These are phyloP conservation scores for Nevesoporus exiguus DNA, from an alignment of 768 basidiomycete species.

Conservation along the genomic window DNA sequence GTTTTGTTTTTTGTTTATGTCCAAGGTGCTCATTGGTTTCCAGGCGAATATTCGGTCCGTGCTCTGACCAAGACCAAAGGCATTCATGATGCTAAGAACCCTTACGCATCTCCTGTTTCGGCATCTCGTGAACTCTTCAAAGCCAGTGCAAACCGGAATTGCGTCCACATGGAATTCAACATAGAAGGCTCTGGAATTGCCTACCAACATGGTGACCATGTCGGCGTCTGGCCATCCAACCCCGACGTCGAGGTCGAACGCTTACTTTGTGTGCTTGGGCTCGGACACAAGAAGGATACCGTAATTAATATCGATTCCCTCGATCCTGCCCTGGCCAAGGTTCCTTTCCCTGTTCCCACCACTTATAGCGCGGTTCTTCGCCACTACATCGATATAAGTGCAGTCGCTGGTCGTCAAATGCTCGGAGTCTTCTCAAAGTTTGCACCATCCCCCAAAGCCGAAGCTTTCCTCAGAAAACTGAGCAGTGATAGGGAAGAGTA, in stretches of 20 bases:
- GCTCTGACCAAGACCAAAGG: conserved; percentile 92
- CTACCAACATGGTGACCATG: conserved; percentile 99
- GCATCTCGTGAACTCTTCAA: conserved; percentile 82
- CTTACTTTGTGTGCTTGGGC: conserved; percentile 80
- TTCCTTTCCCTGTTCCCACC: conserved; percentile 97
- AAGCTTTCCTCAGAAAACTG: conserved; percentile 66
- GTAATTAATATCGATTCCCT: conserved; percentile 94
- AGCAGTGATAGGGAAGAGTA: conserved; percentile 89
- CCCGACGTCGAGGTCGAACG: conserved; percentile 89
- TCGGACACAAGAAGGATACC: conserved; percentile 74
- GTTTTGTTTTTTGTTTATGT: conserved; percentile 17
- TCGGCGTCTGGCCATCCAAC: conserved; percentile 96
- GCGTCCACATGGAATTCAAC: conserved; percentile 91
- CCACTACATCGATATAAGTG: conserved; percentile 96
- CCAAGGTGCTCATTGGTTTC: not conserved
- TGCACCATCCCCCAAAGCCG: conserved; percentile 78
- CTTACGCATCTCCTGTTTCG: conserved; percentile 81
- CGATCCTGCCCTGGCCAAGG: conserved; percentile 95
- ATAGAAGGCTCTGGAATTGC: conserved; percentile 94
- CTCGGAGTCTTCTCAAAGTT: conserved; percentile 84
- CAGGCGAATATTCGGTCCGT: conserved; percentile 93
- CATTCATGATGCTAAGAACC: conserved; percentile 98
- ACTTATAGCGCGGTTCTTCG: conserved; percentile 91
- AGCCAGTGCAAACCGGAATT: conserved; percentile 72
- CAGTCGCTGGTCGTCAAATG: conserved; percentile 91